phyloP scores from a whole-genome alignment of 31 red algal genomes.

The Porphyra umbilicalis region DNA sequence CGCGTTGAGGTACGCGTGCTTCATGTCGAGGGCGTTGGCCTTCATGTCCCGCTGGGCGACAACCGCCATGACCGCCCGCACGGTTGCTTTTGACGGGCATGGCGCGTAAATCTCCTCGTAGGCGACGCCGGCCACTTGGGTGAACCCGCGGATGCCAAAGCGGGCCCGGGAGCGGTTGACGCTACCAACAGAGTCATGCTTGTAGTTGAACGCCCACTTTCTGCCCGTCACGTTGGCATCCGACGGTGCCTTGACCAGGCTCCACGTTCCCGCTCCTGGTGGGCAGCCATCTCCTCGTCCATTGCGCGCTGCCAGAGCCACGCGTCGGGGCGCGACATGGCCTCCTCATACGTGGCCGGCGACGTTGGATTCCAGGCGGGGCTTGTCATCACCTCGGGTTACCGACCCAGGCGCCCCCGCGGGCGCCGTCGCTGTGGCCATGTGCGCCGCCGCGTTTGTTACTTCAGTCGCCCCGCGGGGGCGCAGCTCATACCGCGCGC shows the following conservation, averaged over 20 bases:
- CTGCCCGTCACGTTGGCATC: background rate
- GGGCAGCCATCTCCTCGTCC: background rate
- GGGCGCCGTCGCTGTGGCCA: too few relatives aligned
- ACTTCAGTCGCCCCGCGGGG: background rate
- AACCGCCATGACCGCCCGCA: too few relatives aligned
- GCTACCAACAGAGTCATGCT: background rate
- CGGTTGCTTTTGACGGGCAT: too few relatives aligned
- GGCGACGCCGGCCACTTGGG: too few relatives aligned
- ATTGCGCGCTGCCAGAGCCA: background rate
- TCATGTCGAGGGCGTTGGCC: too few relatives aligned
- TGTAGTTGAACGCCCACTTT: background rate
- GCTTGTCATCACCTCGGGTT: background rate
- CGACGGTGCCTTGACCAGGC: background rate
- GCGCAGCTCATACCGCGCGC: too few relatives aligned
- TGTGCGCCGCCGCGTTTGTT: background rate
- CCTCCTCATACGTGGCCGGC: background rate
- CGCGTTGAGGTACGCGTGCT: too few relatives aligned
- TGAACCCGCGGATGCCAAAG: too few relatives aligned
- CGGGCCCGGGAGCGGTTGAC: background rate
- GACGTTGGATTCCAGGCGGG: background rate
- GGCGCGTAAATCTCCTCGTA: too few relatives aligned
- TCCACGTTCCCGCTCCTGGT: background rate
- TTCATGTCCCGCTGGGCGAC: too few relatives aligned
- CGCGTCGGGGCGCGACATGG: background rate
- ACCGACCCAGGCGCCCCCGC: constrained; percentile 2